Base-by-base conservation (phyloP, 192 early-diverging fungal genomes). In the Backusella circina region DNA sequence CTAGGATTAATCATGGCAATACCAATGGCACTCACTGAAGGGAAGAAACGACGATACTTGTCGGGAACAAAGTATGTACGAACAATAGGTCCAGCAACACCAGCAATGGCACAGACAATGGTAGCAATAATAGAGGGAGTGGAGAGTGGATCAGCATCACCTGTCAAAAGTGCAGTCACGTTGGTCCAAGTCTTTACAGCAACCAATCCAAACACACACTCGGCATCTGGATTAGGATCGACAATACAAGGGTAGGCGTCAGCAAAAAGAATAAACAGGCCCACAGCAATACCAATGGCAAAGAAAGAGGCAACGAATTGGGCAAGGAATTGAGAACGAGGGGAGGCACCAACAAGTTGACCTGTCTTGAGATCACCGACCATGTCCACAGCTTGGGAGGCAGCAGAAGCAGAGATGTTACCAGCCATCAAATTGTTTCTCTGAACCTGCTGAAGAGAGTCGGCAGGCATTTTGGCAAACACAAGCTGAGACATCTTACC, bases 351-450 rank as follows among this genome's bases (percentile, higher is more conserved):
- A 30, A 92, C 70, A 57, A 92, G 70, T 41, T 92, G 87, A 61
- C 80, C 91, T 44, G 91, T 92, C 78, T 92, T 92, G 66, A 92
- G 79, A 79, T 92, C 91, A 33, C 89, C 84, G 65, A 92, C 86
- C 91, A 92, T 92, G 65, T 92, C 91, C 35, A 88, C 90, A 69
- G 86, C 54, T 70, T 90, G 88, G 35, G 80, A 76, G 71, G 89
- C 86, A 39, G 84, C 88, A 5, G 84, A 80, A 16, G 85, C 85
- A 72, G 88, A 79, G 74, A 90, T 82, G 80, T 86, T 82, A 84
- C 88, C 89, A 69, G 87, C 84, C 75, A 87, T 79, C 70, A 91
- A 76, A 77, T 91, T 91, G 77, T 79, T 82, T 71, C 75, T 84
- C 39, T 86, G 87, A 23, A 86, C 77, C 36, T 78, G 35, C 5